Base-by-base conservation (phyloP, 768 basidiomycete genomes). In the Kwoniella shandongensis region DNA sequence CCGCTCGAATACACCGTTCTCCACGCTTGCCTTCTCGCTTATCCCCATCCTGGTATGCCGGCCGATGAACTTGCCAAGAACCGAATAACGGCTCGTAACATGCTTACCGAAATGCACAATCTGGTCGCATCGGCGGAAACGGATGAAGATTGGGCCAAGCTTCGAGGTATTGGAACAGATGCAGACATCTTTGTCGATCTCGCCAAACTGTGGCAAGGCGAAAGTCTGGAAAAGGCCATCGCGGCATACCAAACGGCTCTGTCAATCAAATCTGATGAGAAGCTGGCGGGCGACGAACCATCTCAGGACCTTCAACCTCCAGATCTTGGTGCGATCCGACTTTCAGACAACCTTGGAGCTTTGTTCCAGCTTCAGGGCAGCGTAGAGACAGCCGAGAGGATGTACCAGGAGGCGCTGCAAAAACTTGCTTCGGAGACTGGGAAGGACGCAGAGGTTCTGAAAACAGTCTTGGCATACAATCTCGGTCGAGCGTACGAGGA, bases 401-500 rank as follows among this genome's bases (percentile, higher is more conserved):
- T 68, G 65, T 73, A 73, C 62, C 67, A 73, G 57, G 75, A 77
- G 23, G 60, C 65, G 1, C 47, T 68, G 50, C 57, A 60, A 26
- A 62, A 62, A 50, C 32, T 74, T 3, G 66, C 63, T 15, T 61
- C 57, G 3, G 61, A 65, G 2, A 49, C 49, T 15, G 64, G 62
- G n/a, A 62, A 67, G 12, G 69, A 73, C 4, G 71, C 60, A 8
- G 73, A 75, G 46, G 55, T 54, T 6, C 81, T 88, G 76, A 85
- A 89, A 30, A 90, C 90, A 0, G 86, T 88, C 0, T 83, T 92
- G 23, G 78, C 92, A 42, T 98, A 90, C 78, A 99, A 99, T 72
- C 84, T 97, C 22, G 96, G 88, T 0, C 81, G 92, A 56, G 86
- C 88, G 15, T 93, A 91, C 67, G 96, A 99, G 75, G 90, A 91